Base-by-base conservation (phyloP, 2,329 filamentous ascomycete genomes). In the Pyrenophora tritici-repentis region DNA sequence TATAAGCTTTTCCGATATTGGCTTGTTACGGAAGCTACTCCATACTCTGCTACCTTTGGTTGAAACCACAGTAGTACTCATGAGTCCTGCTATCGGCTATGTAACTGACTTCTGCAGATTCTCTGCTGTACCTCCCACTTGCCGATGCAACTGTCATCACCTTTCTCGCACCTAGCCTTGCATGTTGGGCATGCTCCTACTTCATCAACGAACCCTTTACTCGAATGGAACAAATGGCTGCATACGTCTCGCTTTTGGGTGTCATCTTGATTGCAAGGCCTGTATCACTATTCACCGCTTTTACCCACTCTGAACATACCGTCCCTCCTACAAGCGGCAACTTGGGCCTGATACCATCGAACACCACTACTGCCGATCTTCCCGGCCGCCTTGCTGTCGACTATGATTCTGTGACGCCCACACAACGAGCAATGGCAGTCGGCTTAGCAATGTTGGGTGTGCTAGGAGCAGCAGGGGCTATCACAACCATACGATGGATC, bases 81-180 rank as follows among this genome's bases (percentile, higher is more conserved):
- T 38, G n/a, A 13, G 32, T n/a, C 40, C 16, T 18, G 3, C 3
- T 17, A 16, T 2, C 81, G 7, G 7, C 35, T 14, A 24, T 32
- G 6, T 49, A 17, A 10, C 65, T 66, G 17, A 65, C 43, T 10
- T 12, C 6, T 13, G 7, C 48, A 80, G 79, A 86, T 63, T 87
- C 84, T 6, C 75, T 89, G 50, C 82, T 89, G 67, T 95, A 95
- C 63, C 82, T 96, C 3, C 89, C 90, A 0, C 81, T 96, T 2
- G 88, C 90, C 13, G 91, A 96, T 70, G 91, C 91, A 2, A 94
- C 90, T 0, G 91, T 96, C 29, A 87, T 97, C 45, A 94, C 90
- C 7, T 97, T 96, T 68, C 80, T 96, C 5, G 84, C 88, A 0
- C 92, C 92, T 0, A 87, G 87, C 12, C 79, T 95, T 5, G 84